Evolutionary conservation across 192 early-diverging fungal species (phyloP).

Genomic region (Helicostylum pulchrum): DNA sequence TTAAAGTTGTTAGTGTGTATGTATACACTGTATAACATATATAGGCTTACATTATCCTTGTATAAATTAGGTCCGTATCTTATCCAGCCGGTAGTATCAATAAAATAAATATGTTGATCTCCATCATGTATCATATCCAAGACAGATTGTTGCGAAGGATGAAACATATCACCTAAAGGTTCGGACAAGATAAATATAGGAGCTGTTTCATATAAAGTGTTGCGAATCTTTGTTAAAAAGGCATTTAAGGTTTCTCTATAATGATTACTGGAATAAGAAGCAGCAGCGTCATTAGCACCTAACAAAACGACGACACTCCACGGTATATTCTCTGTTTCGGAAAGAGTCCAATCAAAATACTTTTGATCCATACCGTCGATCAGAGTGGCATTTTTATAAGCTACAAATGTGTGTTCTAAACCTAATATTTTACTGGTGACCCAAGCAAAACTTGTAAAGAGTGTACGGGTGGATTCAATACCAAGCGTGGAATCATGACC

Average conservation of each 20-base stretch:
- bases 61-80: slow-evolving; percentile 20
- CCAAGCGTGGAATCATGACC: slow-evolving; percentile 23
- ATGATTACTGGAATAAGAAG: not conserved
- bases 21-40: not conserved
- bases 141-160: slow-evolving; percentile 18
- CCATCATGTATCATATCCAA: not conserved
- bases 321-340: not conserved
- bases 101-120: slow-evolving; percentile 16
- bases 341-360: slow-evolving; percentile 23
- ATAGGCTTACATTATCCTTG: slow-evolving; percentile 11
- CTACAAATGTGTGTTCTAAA: slow-evolving; percentile 20
- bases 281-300: slow-evolving; percentile 15
- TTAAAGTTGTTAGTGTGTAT: not conserved
- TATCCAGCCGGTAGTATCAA: slow-evolving; percentile 30
- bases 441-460: slow-evolving; percentile 29
- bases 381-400: slow-evolving; percentile 15
- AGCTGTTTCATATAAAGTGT: not conserved
- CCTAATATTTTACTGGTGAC: slow-evolving; percentile 13
- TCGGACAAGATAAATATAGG: slow-evolving; percentile 26
- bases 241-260: not conserved
- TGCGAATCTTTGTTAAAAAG: slow-evolving; percentile 1
- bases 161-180: slow-evolving; percentile 22
- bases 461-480: slow-evolving; percentile 9
- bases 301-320: slow-evolving; percentile 20
- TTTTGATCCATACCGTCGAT: slow-evolving; percentile 19